These are phyloP conservation scores for Cutaneotrichosporon arboriforme DNA, from an alignment of 1,284 basidiomycete species.

Conservation along the genomic window DNA sequence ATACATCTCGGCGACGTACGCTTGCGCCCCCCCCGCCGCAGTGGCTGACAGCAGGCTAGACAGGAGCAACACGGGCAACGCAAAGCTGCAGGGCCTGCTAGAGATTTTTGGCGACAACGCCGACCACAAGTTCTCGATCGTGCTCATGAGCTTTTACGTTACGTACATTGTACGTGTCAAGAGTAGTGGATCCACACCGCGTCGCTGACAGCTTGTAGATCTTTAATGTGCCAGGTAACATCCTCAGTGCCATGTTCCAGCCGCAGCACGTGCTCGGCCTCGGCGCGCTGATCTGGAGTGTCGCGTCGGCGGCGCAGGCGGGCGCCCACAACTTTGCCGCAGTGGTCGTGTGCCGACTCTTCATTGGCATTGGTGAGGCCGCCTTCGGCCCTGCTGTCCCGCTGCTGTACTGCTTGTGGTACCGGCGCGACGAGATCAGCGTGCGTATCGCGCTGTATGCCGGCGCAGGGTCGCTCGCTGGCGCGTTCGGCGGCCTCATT, in stretches of 20 bases:
- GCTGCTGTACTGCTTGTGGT: conserved; percentile 32
- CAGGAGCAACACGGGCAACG: conserved; percentile 34
- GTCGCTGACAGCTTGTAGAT: neutral
- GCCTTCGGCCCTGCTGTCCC: conserved; percentile 35
- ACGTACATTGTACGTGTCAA: conserved; percentile 28
- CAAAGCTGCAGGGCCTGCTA: conserved; percentile 33
- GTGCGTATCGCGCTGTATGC: conserved; percentile 41
- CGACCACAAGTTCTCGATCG: conserved; percentile 36
- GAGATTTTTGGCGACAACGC: conserved; percentile 22
- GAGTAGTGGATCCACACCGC: neutral
- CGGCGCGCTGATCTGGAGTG: conserved; percentile 33
- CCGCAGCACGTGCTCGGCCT: conserved; percentile 22
- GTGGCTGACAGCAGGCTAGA: neutral
- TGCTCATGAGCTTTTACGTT: conserved; percentile 30
- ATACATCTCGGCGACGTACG: conserved; percentile 9
- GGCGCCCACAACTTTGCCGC: conserved; percentile 26
- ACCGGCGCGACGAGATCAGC: conserved; percentile 40
- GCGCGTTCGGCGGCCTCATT: conserved; percentile 23
- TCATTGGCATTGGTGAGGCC: conserved; percentile 41
- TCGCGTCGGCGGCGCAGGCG: conserved; percentile 34
- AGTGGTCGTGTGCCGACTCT: conserved; percentile 33
- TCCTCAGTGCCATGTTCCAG: conserved; percentile 25
- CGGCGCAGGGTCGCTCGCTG: conserved; percentile 33
- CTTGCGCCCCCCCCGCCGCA: no score
- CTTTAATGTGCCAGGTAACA: conserved; percentile 36